phyloP scores from a whole-genome alignment of 179 eudicot genomes.

The Beta corolliflora region DNA sequence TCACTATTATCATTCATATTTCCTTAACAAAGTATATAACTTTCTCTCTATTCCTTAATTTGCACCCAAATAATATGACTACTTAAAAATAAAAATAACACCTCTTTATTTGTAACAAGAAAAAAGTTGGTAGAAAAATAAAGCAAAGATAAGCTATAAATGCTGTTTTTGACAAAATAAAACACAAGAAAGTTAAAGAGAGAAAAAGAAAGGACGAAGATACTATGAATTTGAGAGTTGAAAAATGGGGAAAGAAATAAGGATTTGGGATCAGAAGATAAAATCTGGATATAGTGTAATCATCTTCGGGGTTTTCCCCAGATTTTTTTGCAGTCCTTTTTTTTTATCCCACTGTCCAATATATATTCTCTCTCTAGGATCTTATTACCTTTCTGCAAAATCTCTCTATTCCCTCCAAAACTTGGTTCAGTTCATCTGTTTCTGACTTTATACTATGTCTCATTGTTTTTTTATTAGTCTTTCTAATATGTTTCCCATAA shows the following conservation, averaged over 20 bases:
- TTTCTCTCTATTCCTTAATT: background rate
- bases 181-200: background rate
- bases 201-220: background rate
- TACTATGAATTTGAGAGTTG: conserved; percentile 1
- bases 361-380: background rate
- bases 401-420: background rate
- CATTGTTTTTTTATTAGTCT: background rate
- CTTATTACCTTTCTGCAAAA: background rate
- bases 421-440: background rate
- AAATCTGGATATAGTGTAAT: background rate
- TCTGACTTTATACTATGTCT: background rate
- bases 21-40: background rate
- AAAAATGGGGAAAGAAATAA: background rate
- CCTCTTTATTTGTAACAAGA: background rate
- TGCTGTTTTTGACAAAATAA: background rate
- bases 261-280: background rate
- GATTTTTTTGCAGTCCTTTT: conserved; percentile 21
- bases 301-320: conserved; percentile 15
- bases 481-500: conserved; percentile 24
- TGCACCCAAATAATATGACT: background rate
- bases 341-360: background rate
- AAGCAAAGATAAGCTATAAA: background rate
- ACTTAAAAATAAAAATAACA: background rate
- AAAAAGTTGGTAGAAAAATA: background rate
- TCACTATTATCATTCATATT: background rate